Evolutionary conservation across 2,329 filamentous ascomycete genomes (phyloP), one percentile per base, ranked within the genome.

Genomic region (Alternaria angustiovoidea): DNA sequence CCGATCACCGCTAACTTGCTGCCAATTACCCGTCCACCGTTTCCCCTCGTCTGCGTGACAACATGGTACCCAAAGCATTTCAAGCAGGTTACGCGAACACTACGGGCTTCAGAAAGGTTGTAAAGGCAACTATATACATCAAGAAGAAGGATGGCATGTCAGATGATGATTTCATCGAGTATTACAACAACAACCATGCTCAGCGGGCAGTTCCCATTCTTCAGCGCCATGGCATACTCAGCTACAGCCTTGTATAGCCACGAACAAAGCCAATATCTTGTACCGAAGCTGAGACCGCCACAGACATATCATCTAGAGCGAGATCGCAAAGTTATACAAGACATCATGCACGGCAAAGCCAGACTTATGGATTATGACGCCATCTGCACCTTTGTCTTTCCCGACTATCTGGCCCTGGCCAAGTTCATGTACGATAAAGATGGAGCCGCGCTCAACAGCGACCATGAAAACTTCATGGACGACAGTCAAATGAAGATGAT

Each of bases 331-430:
- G 42, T 80, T 51, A 76, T 82, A 53, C 76, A 79, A 51, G 81
- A 83, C 62, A 83, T 82, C 66, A 69, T 83, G 65, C 79, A 80
- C 56, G 81, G 81, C 20, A 78, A 81, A 55, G 81, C 80, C 8
- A 71, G 76, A 51, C 73, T 83, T 59, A 65, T 81, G 49, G 77
- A 80, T 51, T 82, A 81, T 67, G 81, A 83, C 63, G 81, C 81
- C 49, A 82, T 83, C 34, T 83, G 81, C 72, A 82, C 80, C 11
- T 82, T 82, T 67, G 80, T 81, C 54, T 83, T 83, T 62, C 77
- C 76, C 49, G 80, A 82, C 64, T 83, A 82, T 59, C 73, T 78
- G 54, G 74, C 77, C n/a, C 77, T 82, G 53, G 81, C 81, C 28
- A 78, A 75, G 63, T 83, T 82, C 69, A 73, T 83, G 71, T 82